These are phyloP conservation scores for Dactylellina parvicollis DNA, from an alignment of 2,329 filamentous ascomycete species.

Conservation along the genomic window DNA sequence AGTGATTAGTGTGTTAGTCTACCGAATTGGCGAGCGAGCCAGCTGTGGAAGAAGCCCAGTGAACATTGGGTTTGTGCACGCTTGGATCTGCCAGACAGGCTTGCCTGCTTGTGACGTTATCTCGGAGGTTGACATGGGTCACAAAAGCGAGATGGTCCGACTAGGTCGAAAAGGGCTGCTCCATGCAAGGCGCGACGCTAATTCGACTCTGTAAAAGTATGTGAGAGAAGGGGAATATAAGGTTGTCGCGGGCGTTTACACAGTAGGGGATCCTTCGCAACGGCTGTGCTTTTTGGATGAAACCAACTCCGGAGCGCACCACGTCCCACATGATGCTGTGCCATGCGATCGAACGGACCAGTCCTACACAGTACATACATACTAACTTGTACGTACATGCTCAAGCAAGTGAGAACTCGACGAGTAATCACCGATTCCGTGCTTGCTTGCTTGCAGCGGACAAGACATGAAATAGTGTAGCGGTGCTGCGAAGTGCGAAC, in stretches of 20 bases:
- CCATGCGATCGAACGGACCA: not conserved
- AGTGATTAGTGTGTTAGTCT: no score
- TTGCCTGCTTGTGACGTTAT: slow-evolving; percentile 30
- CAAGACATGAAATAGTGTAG: no score
- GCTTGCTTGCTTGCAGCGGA: no score
- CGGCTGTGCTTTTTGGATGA: slow-evolving; percentile 29
- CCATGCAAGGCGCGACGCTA: slow-evolving; percentile 9
- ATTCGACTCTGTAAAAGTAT: not conserved
- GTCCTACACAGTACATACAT: no score
- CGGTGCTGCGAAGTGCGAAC: not conserved
- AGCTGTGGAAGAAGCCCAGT: no score
- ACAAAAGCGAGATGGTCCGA: not conserved
- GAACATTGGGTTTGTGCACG: not conserved
- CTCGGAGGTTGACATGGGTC: not conserved
- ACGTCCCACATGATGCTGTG: slow-evolving; percentile 12
- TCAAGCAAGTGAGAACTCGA: no score
- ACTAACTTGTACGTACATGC: no score
- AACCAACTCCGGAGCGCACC: not conserved
- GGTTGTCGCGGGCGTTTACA: not conserved
- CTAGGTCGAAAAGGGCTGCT: slow-evolving; percentile 30
- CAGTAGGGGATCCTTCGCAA: slow-evolving; percentile 9
- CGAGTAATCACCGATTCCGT: no score
- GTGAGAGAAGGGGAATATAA: not conserved
- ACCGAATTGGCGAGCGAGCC: no score
- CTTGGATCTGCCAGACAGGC: not conserved